Percentiles rank a stretch among this genome's conserved stretches.
Conservation (phyloP, 2,329 filamentous ascomycete genomes). For the Chaetothyriales sp. region DNA sequence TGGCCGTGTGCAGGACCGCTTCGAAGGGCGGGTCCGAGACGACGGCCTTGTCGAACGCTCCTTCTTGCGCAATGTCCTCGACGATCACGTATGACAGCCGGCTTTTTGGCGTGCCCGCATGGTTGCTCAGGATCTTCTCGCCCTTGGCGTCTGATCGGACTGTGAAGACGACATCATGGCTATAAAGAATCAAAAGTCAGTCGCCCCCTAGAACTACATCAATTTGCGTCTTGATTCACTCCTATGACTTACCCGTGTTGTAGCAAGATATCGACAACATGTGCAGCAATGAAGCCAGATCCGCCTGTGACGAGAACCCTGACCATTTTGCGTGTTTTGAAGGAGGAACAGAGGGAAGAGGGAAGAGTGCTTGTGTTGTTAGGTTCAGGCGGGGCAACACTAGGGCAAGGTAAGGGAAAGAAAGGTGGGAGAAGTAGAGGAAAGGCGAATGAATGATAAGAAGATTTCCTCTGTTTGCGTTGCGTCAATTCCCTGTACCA, state of each 20-base stretch:
- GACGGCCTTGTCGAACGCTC: conserved; percentile 53
- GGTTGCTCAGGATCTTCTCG: conserved; percentile 41
- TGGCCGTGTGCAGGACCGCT: conserved; percentile 59
- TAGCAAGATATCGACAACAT: conserved; percentile 45
- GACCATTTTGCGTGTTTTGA: conserved; percentile 17
- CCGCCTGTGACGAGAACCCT: conserved; percentile 34
- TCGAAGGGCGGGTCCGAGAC: conserved; percentile 52
- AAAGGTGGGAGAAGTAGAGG: background rate
- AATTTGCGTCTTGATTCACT: background rate
- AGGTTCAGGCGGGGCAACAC: too few species aligned
- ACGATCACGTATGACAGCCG: conserved; percentile 53
- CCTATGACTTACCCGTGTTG: conserved; percentile 26
- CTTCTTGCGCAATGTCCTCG: conserved; percentile 52
- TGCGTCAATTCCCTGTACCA: conserved; percentile 2
- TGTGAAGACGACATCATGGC: conserved; percentile 46
- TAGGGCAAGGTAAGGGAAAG: background rate
- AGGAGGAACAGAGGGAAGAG: background rate
- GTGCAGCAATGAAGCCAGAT: conserved; percentile 50
- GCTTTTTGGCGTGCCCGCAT: conserved; percentile 36
- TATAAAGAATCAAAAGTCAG: conserved; percentile 1
- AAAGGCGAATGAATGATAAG: background rate
- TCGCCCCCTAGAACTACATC: too few species aligned
- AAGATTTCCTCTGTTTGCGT: background rate
- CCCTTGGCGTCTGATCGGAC: conserved; percentile 48
- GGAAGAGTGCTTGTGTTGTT: background rate